Conservation (phyloP, 257 asterid species). For the Echites panduratus region DNA sequence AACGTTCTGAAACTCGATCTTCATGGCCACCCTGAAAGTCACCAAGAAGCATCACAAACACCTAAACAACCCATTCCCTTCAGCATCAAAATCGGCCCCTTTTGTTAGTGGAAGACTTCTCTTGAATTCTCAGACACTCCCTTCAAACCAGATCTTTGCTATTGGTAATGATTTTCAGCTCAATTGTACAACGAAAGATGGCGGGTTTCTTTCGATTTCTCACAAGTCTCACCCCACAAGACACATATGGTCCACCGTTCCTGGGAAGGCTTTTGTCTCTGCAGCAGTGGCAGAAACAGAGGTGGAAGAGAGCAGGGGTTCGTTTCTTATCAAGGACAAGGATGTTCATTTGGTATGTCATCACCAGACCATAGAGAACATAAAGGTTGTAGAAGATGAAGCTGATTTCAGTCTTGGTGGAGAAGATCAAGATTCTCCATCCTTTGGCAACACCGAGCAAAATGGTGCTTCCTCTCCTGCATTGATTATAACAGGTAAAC, state of each 20-base stretch:
- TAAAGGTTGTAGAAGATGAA: slow-evolving; percentile 30
- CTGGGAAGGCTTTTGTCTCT: slow-evolving; percentile 83
- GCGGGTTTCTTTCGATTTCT: slow-evolving; percentile 57
- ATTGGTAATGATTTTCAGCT: slow-evolving; percentile 68
- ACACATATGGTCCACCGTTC: slow-evolving; percentile 63
- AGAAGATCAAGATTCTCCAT: slow-evolving; percentile 24
- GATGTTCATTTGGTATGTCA: slow-evolving; percentile 47
- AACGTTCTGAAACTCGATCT: background rate
- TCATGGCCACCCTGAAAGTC: slow-evolving; percentile 54
- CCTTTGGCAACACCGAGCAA: background rate
- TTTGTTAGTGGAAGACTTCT: slow-evolving; percentile 40
- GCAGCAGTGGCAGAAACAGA: slow-evolving; percentile 79
- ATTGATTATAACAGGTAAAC: slow-evolving; percentile 59
- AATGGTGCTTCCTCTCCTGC: slow-evolving; percentile 27
- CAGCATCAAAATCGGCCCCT: slow-evolving; percentile 45
- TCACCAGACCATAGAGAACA: slow-evolving; percentile 70
- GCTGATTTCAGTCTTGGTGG: slow-evolving; percentile 19
- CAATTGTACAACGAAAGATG: slow-evolving; percentile 57
- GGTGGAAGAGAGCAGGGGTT: slow-evolving; percentile 91
- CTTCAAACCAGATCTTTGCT: slow-evolving; percentile 33
- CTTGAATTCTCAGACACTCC: slow-evolving; percentile 35
- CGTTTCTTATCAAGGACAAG: slow-evolving; percentile 62
- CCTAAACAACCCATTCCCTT: slow-evolving; percentile 81
- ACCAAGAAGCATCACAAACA: slow-evolving; percentile 79
- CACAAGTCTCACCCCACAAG: slow-evolving; percentile 53